A percentile compares a stretch with the other conserved stretches of the same genome.
These are phyloP conservation scores for Irpex lacteus DNA, from an alignment of 1,284 basidiomycete species.

Conservation along the genomic window DNA sequence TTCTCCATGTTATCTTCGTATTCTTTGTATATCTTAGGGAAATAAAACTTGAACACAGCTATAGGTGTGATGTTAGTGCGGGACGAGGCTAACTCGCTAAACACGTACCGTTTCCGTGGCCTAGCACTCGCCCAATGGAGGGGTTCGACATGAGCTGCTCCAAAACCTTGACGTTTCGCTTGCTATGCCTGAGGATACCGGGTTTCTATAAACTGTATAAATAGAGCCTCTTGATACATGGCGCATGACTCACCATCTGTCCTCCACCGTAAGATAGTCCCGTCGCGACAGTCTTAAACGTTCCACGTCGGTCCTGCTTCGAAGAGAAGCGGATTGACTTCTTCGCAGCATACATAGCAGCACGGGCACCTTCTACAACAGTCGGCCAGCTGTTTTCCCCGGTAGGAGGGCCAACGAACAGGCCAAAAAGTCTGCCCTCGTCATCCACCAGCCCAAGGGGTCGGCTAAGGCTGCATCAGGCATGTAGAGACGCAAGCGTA, in stretches of 20 bases:
- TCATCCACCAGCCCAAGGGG: background rate
- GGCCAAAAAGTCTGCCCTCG: background rate
- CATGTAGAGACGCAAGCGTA: too few relatives aligned
- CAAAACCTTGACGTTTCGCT: background rate
- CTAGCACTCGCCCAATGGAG: background rate
- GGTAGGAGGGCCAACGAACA: background rate
- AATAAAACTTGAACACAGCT: background rate
- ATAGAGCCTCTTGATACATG: background rate
- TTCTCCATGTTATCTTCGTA: background rate
- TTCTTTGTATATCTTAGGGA: background rate
- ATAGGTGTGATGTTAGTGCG: background rate
- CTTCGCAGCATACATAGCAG: background rate
- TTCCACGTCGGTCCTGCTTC: background rate
- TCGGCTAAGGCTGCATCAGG: background rate
- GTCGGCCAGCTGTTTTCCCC: background rate
- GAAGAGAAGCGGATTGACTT: background rate
- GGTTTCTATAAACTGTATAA: background rate
- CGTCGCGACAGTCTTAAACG: background rate
- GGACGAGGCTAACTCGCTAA: background rate
- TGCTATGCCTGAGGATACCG: background rate
- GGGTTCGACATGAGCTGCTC: background rate
- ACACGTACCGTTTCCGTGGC: background rate
- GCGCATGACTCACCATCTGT: constrained; percentile 4
- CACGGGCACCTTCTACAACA: background rate
- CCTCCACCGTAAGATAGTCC: constrained; percentile 13